Evolutionary conservation across 2,329 filamentous ascomycete species (phyloP).

Genomic region (Penicillium sp.): DNA sequence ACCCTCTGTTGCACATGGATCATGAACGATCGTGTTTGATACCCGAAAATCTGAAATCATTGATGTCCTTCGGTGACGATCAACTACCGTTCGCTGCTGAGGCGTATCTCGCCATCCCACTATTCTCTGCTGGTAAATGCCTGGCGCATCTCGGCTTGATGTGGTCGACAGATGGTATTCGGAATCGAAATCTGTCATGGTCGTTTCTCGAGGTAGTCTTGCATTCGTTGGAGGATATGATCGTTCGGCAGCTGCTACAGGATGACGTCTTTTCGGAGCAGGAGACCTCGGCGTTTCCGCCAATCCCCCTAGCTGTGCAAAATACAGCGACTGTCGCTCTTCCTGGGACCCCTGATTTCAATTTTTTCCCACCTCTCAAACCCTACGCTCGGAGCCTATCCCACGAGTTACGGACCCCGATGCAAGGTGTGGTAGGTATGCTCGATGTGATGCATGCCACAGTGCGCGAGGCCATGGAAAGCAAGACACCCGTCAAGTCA

Average conservation of each 20-base stretch:
- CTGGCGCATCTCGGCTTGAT: constrained; percentile 71
- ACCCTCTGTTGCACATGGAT: constrained; percentile 68
- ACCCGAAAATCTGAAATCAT: constrained; percentile 59
- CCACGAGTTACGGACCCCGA: constrained; percentile 69
- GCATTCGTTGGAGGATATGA: constrained; percentile 67
- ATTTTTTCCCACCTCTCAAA: constrained; percentile 66
- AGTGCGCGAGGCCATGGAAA: constrained; percentile 64
- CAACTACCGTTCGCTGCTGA: constrained; percentile 61
- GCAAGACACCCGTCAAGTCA: constrained; percentile 51
- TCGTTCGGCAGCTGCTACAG: constrained; percentile 58
- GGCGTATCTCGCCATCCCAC: constrained; percentile 65
- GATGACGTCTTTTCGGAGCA: constrained; percentile 43
- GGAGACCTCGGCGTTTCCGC: constrained; percentile 25
- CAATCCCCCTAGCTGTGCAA: constrained; percentile 20
- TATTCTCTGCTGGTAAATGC: constrained; percentile 65
- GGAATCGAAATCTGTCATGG: constrained; percentile 60
- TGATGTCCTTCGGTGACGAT: constrained; percentile 61
- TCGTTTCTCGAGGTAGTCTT: constrained; percentile 66
- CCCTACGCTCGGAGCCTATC: constrained; percentile 71
- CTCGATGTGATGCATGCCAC: constrained; percentile 74
- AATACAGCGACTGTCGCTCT: constrained; percentile 49
- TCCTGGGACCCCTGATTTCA: constrained; percentile 54
- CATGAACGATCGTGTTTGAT: constrained; percentile 71
- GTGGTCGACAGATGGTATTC: constrained; percentile 65
- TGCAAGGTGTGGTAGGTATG: constrained; percentile 76